These are phyloP conservation scores for Nakazawaea ambrosiae DNA, from an alignment of 805 yeast genomes.

Conservation along the genomic window DNA sequence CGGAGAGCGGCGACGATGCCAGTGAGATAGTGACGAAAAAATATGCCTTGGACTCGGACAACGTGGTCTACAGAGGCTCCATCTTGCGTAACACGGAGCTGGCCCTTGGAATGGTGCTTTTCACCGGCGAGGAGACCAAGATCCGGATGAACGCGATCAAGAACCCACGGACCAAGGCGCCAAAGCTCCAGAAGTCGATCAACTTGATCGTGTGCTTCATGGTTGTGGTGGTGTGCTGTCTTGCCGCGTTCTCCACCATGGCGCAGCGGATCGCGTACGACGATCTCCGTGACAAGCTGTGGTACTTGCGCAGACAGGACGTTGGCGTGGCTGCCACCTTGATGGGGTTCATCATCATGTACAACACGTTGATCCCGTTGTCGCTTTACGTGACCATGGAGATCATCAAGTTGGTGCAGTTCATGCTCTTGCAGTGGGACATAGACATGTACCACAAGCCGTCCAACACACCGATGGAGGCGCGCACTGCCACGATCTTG, in stretches of 20 bases:
- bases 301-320: constrained; percentile 72
- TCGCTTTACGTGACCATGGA: constrained; percentile 96
- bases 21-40: constrained; percentile 28
- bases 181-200: constrained; percentile 78
- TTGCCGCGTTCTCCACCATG: constrained; percentile 77
- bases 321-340: constrained; percentile 84
- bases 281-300: constrained; percentile 35
- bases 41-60: constrained; percentile 68
- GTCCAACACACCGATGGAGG: constrained; percentile 87
- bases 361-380: constrained; percentile 89
- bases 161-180: constrained; percentile 88
- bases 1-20: constrained; percentile 17
- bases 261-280: constrained; percentile 56
- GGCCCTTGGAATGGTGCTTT: constrained; percentile 74
- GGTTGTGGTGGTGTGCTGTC: constrained; percentile 71
- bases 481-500: constrained; percentile 89
- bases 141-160: constrained; percentile 91
- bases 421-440: constrained; percentile 77
- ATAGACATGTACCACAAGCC: constrained; percentile 88
- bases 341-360: constrained; percentile 97
- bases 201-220: constrained; percentile 80
- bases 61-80: constrained; percentile 88
- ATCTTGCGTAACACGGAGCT: constrained; percentile 76
- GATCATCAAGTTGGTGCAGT: constrained; percentile 83
- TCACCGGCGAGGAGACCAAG: constrained; percentile 94